These are phyloP conservation scores for Myxozyma nipponensis DNA, from an alignment of 805 yeast species.

Conservation along the genomic window DNA sequence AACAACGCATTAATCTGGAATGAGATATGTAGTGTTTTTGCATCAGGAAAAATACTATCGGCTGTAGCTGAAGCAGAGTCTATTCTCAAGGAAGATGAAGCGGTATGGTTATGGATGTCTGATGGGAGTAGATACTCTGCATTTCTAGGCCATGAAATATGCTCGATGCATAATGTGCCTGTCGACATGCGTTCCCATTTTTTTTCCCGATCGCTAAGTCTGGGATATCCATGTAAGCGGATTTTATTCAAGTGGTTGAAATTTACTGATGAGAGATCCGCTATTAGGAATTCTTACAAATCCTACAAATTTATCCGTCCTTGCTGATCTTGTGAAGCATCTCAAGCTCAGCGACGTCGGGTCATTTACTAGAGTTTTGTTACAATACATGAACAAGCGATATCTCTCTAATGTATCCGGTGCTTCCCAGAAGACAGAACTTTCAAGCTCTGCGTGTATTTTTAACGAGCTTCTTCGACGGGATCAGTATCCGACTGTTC, in stretches of 20 bases:
- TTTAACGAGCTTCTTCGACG: constrained; percentile 5
- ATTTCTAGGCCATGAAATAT: constrained; percentile 11
- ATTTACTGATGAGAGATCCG: no score
- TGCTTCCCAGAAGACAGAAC: neutral
- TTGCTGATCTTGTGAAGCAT: no score
- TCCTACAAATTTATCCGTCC: no score
- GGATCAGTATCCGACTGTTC: constrained; percentile 2
- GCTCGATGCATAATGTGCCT: neutral
- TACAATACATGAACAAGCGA: no score
- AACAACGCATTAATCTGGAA: neutral
- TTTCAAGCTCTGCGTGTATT: constrained; percentile 3
- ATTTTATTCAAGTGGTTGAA: no score
- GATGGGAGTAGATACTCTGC: constrained; percentile 5
- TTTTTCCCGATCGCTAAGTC: constrained; percentile 3
- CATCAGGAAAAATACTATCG: constrained; percentile 12
- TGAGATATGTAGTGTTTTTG: constrained; percentile 10
- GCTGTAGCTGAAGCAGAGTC: constrained; percentile 4
- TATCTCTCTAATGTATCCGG: no score
- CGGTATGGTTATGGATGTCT: constrained; percentile 19
- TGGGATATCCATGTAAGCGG: constrained; percentile 10
- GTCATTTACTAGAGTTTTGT: no score
- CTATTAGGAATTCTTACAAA: no score
- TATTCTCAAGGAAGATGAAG: neutral
- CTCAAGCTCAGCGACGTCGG: no score
- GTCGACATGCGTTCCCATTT: constrained; percentile 5